Evolutionary conservation across 2,329 filamentous ascomycete genomes (phyloP).

Genomic region (Neonectria coccinea): DNA sequence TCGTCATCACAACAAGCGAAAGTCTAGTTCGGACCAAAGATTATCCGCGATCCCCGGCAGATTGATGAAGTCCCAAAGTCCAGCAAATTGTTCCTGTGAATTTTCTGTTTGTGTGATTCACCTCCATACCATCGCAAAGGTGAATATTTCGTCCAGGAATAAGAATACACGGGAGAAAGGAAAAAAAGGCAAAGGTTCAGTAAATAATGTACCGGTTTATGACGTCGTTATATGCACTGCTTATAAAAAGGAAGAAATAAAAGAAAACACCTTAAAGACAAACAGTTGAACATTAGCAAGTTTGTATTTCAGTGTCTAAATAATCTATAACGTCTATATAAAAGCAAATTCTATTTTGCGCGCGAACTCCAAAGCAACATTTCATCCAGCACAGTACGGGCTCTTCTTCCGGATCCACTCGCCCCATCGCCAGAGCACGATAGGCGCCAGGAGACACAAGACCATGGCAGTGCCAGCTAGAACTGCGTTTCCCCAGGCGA

Average conservation of each 20-base stretch:
- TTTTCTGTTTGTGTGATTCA: too few species aligned
- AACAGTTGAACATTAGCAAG: too few species aligned
- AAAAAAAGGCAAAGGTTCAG: too few species aligned
- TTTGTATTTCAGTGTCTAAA: not conserved
- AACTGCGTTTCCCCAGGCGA: slow-evolving; percentile 57
- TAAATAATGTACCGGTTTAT: too few species aligned
- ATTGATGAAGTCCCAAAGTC: too few species aligned
- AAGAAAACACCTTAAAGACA: too few species aligned
- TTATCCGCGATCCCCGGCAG: not conserved
- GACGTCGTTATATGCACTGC: too few species aligned
- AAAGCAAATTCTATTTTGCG: not conserved
- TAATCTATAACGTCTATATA: not conserved
- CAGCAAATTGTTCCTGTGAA: too few species aligned
- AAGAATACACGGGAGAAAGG: too few species aligned
- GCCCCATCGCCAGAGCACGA: slow-evolving; percentile 37
- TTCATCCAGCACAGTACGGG: slow-evolving; percentile 35
- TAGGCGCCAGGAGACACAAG: slow-evolving; percentile 34
- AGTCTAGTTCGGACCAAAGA: not conserved
- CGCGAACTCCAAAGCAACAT: not conserved
- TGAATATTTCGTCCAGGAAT: too few species aligned
- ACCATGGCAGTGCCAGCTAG: slow-evolving; percentile 47
- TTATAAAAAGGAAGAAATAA: too few species aligned
- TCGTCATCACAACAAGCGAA: not conserved
- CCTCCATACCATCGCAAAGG: too few species aligned
- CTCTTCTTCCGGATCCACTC: slow-evolving; percentile 38